These are phyloP conservation scores for Diaporthe ampelina DNA, from an alignment of 2,329 filamentous ascomycete species.

Conservation along the genomic window DNA sequence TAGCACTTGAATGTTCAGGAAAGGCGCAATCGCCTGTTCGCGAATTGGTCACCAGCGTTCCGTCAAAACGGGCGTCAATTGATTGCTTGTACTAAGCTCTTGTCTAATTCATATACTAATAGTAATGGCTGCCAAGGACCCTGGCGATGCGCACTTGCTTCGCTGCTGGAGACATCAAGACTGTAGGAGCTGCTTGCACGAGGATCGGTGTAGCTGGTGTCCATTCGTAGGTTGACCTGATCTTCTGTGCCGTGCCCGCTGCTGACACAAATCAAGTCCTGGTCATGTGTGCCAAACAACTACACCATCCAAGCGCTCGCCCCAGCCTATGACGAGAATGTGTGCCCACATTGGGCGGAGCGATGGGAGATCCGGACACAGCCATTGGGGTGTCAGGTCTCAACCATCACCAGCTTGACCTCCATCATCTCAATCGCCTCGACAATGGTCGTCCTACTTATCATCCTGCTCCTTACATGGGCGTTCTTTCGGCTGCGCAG, in stretches of 20 bases:
- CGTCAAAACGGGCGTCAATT: not conserved
- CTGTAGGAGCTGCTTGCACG: constrained; percentile 61
- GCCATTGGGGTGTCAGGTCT: constrained; percentile 57
- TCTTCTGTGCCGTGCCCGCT: not conserved
- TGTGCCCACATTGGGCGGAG: constrained; percentile 67
- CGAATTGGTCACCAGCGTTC: not conserved
- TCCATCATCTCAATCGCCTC: constrained; percentile 52
- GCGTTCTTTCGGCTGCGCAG: constrained; percentile 39
- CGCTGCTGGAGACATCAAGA: constrained; percentile 67
- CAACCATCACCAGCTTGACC: constrained; percentile 57
- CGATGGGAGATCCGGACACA: constrained; percentile 58
- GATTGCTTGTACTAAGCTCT: not conserved
- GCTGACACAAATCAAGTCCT: constrained; percentile 55
- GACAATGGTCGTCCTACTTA: constrained; percentile 48
- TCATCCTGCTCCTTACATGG: constrained; percentile 44
- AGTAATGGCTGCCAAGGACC: constrained; percentile 41
- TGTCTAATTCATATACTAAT: not conserved
- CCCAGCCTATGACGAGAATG: constrained; percentile 62
- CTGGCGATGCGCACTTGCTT: constrained; percentile 56
- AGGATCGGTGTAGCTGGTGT: constrained; percentile 65
- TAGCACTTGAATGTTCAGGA: no score
- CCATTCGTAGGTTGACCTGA: constrained; percentile 58
- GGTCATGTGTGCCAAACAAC: constrained; percentile 67
- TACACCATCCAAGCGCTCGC: constrained; percentile 61
- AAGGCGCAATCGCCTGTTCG: not conserved